Percentiles rank a stretch among this genome's conserved stretches.
phyloP scores from a whole-genome alignment of 805 yeast genomes.

The Cyberlindnera maclurae region DNA sequence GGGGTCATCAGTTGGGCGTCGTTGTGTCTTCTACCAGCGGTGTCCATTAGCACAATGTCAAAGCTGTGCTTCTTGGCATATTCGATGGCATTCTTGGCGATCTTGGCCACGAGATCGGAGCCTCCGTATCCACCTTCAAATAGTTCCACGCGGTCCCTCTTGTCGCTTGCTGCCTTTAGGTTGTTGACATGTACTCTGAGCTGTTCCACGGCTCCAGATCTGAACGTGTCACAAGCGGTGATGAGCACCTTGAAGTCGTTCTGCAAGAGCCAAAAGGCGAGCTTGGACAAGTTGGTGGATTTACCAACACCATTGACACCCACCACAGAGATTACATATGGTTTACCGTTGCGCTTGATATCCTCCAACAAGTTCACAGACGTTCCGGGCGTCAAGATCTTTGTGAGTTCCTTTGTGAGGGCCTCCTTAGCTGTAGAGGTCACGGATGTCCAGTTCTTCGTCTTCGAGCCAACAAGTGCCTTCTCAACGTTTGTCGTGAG shows the following conservation, averaged over 20 bases:
- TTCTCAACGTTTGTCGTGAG: slow-evolving; percentile 64
- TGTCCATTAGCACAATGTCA: slow-evolving; percentile 88
- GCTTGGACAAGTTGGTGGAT: slow-evolving; percentile 88
- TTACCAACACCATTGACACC: slow-evolving; percentile 99
- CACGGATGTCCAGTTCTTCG: slow-evolving; percentile 67
- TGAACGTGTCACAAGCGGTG: slow-evolving; percentile 95
- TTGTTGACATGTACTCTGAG: slow-evolving; percentile 88
- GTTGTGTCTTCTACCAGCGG: slow-evolving; percentile 96
- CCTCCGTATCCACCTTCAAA: slow-evolving; percentile 97
- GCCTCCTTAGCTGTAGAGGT: slow-evolving; percentile 66
- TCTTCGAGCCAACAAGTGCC: slow-evolving; percentile 65
- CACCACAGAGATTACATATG: slow-evolving; percentile 94
- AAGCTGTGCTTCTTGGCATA: slow-evolving; percentile 62
- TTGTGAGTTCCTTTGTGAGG: slow-evolving; percentile 52
- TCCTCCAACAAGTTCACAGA: slow-evolving; percentile 83
- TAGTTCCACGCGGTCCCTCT: slow-evolving; percentile 46
- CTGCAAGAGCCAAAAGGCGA: slow-evolving; percentile 93
- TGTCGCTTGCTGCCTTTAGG: slow-evolving; percentile 58
- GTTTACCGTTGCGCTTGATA: slow-evolving; percentile 40
- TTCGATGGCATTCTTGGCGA: slow-evolving; percentile 86
- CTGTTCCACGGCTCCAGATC: slow-evolving; percentile 99
- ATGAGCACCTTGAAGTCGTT: slow-evolving; percentile 80
- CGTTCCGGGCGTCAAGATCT: slow-evolving; percentile 84
- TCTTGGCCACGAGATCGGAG: slow-evolving; percentile 86
- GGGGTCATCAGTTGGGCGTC: slow-evolving; percentile 95